Conservation (phyloP, 1,139 yeast species). For the Hyphopichia wangnamkhiaoensis region DNA sequence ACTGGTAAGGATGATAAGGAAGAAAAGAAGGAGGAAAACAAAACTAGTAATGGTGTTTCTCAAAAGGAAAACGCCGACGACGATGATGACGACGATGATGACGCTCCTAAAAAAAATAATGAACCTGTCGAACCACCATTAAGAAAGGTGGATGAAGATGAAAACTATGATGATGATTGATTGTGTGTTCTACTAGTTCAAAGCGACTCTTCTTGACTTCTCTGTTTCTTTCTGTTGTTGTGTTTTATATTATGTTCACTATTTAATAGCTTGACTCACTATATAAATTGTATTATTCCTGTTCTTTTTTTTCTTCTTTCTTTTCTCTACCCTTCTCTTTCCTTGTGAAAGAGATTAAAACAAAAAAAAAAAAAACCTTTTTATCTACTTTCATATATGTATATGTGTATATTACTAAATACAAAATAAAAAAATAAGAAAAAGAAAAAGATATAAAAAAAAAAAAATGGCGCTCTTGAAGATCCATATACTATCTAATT, state of each 20-base stretch:
- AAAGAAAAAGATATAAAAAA: too few species aligned
- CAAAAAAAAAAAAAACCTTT: background rate
- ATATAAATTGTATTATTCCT: background rate
- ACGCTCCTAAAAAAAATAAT: slow-evolving; percentile 24
- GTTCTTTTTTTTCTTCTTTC: background rate
- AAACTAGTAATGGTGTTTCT: too few species aligned
- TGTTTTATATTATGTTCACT: background rate
- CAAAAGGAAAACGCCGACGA: slow-evolving; percentile 42
- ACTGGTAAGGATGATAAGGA: slow-evolving; percentile 14
- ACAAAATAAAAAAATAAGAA: background rate
- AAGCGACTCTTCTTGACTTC: background rate
- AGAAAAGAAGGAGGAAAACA: slow-evolving; percentile 7
- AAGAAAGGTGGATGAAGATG: slow-evolving; percentile 80
- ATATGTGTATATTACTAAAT: background rate
- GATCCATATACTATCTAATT: background rate
- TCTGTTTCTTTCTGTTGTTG: too few species aligned
- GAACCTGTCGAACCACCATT: slow-evolving; percentile 63
- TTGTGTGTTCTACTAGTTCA: background rate
- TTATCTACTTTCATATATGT: background rate
- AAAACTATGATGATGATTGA: slow-evolving; percentile 75
- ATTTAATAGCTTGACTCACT: too few species aligned
- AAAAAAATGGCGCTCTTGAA: background rate
- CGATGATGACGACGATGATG: slow-evolving; percentile 44
- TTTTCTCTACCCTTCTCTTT: too few species aligned
- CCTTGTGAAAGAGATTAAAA: background rate